Conservation (phyloP, 2,329 filamentous ascomycete genomes). For the Neonectria sp. region DNA sequence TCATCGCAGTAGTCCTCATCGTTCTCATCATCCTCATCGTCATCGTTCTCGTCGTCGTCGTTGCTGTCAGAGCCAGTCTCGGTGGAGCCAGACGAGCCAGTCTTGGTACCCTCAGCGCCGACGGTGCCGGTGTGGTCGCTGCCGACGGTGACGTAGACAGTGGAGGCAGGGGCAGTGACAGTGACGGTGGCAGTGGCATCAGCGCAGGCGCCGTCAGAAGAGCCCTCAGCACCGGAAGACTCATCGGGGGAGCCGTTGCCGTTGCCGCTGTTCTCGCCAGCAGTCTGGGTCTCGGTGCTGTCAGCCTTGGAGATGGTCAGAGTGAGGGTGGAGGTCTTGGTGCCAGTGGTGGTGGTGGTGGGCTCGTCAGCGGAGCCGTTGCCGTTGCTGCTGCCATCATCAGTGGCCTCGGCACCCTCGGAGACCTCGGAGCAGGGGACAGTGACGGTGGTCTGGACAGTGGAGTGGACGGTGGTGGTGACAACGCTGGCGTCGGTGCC, state of each 20-base stretch:
- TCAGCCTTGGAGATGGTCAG: constrained; percentile 20
- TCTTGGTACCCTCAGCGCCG: constrained; percentile 40
- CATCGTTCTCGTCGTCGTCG: constrained; percentile 19
- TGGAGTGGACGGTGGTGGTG: constrained; percentile 61
- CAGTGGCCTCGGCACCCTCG: constrained; percentile 36
- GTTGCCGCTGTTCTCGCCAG: constrained; percentile 11
- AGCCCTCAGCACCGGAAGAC: constrained; percentile 36
- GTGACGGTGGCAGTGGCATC: constrained; percentile 49
- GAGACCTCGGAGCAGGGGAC: constrained; percentile 43
- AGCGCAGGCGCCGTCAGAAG: constrained; percentile 31
- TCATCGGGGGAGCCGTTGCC: constrained; percentile 11
- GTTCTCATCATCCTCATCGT: constrained; percentile 32
- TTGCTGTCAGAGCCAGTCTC: constrained; percentile 20
- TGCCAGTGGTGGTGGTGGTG: constrained; percentile 57
- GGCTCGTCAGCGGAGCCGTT: constrained; percentile 35
- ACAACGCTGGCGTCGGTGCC: constrained; percentile 52
- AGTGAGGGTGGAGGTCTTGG: constrained; percentile 51
- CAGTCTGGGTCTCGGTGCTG: constrained; percentile 46
- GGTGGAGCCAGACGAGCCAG: constrained; percentile 43
- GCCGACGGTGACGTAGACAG: constrained; percentile 55
- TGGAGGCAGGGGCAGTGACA: constrained; percentile 52
- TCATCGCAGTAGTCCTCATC: constrained; percentile 41
- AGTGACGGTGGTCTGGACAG: constrained; percentile 57
- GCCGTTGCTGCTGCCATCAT: constrained; percentile 37
- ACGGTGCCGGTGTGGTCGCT: constrained; percentile 48